Base-by-base conservation (phyloP, 176 grass and related monocot genomes). In the Coix lacrymajobi region DNA sequence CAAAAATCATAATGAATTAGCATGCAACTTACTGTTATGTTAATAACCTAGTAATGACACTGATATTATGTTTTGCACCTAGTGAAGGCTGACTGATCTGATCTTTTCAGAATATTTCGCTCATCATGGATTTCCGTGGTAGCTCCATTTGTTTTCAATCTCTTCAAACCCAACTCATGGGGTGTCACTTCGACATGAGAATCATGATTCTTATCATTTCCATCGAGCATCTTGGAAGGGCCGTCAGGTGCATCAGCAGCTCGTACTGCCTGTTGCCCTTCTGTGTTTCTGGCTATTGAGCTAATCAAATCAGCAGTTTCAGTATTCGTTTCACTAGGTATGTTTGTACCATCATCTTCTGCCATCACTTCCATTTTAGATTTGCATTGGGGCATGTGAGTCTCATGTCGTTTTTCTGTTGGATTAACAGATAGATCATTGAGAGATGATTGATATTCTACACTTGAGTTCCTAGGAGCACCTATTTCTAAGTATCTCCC, bases 31-130 rank as follows among this genome's bases (percentile, higher is more conserved):
- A 85, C 67, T 84, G 49, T 17, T 69, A 64, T 61, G 62, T 70
- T 80, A 84, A 77, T 63, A 63, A 83, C 73, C 78, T 77, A 75
- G 41, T 41, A 83, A 81, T 69, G 39, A 87, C 88, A 92, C 69
- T 80, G 89, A 92, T 91, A 80, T 91, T 88, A 84, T 88, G 63
- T 92, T 89, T 90, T 91, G 72, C 91, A 98, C 96, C 91, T 98
- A 58, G 92, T 91, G 85, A 98, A 98, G 48, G 92, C 90, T 41
- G 96, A 98, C 36, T 80, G 71, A 60, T 95, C 76, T 31, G 92
- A 95, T 86, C 87, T 88, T 90, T 88, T 95, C 28, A 93, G 33
- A 83, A 90, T 86, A 56, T 93, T 95, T 48, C 73, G 85, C 63
- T 88, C 87, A 79, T 95, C 89, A 34, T 82, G 87, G 68, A 80